These are phyloP conservation scores for Xylaria nigripes DNA, from an alignment of 495 filamentous ascomycete genomes.

Conservation along the genomic window DNA sequence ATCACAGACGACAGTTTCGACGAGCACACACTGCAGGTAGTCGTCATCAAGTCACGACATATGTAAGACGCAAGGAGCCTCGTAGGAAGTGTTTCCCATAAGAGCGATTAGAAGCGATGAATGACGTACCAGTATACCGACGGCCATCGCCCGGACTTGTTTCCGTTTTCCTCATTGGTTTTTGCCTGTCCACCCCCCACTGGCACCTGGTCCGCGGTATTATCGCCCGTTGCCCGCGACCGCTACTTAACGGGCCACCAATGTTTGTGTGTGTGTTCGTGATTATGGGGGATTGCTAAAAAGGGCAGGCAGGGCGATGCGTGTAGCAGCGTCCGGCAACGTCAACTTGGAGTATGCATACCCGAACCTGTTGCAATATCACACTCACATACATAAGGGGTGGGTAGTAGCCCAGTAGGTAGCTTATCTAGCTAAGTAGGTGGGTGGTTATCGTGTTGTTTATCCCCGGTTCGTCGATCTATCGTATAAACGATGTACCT, in stretches of 20 bases:
- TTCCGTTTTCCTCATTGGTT: background rate
- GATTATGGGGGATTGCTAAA: background rate
- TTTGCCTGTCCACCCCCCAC: background rate
- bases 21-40: no score
- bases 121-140: no score
- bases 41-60: background rate
- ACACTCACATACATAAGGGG: no score
- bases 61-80: background rate
- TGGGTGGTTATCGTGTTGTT: no score
- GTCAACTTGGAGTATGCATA: no score
- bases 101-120: background rate
- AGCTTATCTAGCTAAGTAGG: no score
- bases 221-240: background rate
- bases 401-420: no score
- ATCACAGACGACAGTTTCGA: no score
- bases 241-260: background rate
- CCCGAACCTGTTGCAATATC: no score
- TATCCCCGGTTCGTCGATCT: no score
- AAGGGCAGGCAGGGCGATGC: conserved; percentile 2
- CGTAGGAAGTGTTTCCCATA: no score
- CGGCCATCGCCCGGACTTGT: background rate
- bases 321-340: background rate
- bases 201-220: background rate
- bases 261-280: background rate
- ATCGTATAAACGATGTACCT: no score